These are phyloP conservation scores for Carallia brachiata DNA, from an alignment of 345 rosid genomes.

Conservation along the genomic window DNA sequence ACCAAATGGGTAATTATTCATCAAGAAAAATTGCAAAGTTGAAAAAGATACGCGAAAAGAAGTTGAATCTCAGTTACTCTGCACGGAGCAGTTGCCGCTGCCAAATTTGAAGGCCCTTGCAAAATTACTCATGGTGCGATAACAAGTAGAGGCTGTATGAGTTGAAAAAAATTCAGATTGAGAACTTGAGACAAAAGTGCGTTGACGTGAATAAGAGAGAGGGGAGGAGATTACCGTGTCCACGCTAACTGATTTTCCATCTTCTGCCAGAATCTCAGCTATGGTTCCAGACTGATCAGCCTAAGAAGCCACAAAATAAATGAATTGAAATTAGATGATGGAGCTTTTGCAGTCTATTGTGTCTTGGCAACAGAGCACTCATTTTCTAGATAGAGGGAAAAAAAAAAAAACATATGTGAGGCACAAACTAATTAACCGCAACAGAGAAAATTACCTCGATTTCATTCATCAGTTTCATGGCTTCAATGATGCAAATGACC, in stretches of 20 bases:
- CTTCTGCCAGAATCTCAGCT: constrained; percentile 67
- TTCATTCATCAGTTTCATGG: constrained; percentile 98
- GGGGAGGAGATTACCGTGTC: constrained; percentile 54
- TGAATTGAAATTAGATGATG: neutral
- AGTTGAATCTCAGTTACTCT: constrained; percentile 7
- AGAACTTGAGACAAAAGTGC: neutral
- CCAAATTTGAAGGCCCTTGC: constrained; percentile 12
- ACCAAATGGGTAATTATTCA: neutral
- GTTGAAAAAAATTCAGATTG: neutral
- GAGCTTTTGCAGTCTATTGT: no score
- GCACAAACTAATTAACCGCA: neutral
- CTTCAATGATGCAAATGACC: constrained; percentile 89
- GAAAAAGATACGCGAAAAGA: neutral
- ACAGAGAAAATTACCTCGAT: constrained; percentile 60
- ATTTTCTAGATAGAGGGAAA: no score
- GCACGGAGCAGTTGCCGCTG: constrained; percentile 5
- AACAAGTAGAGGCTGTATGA: constrained; percentile 72
- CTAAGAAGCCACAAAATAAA: constrained; percentile 36
- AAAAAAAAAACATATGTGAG: no score
- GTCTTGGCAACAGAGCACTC: no score
- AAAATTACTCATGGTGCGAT: constrained; percentile 51
- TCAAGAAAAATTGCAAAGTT: neutral
- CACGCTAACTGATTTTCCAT: constrained; percentile 79
- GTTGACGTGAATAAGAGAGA: neutral
- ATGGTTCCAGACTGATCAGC: constrained; percentile 95